These are phyloP conservation scores for Penicillium salamii DNA, from an alignment of 495 filamentous ascomycete genomes.

Conservation along the genomic window DNA sequence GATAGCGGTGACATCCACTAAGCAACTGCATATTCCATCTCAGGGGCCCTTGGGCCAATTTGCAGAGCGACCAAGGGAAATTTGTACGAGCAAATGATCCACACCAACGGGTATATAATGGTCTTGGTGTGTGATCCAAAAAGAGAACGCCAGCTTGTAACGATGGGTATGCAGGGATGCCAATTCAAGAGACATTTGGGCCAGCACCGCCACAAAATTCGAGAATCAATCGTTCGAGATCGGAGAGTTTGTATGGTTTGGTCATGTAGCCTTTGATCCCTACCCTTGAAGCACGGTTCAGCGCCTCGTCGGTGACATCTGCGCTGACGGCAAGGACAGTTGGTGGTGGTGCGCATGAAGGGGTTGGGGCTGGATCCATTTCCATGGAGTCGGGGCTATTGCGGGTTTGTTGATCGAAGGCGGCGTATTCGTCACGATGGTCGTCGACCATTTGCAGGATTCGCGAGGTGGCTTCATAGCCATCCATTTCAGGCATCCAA, in stretches of 20 bases:
- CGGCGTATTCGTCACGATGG: slow-evolving; percentile 20
- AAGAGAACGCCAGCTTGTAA: slow-evolving; percentile 4
- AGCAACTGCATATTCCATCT: neutral
- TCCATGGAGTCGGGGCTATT: slow-evolving; percentile 17
- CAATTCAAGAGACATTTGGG: neutral
- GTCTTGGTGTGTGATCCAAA: neutral
- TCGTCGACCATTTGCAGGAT: slow-evolving; percentile 58
- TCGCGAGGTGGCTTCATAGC: slow-evolving; percentile 67
- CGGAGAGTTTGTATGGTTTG: slow-evolving; percentile 72
- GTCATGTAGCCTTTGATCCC: slow-evolving; percentile 79
- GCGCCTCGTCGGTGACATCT: slow-evolving; percentile 67
- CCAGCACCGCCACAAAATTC: slow-evolving; percentile 51
- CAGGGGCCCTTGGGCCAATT: neutral
- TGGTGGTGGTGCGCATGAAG: slow-evolving; percentile 18
- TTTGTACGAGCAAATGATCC: neutral
- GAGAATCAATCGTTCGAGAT: slow-evolving; percentile 65
- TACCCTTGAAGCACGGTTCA: slow-evolving; percentile 60
- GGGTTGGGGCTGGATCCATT: slow-evolving; percentile 16
- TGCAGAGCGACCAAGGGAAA: neutral
- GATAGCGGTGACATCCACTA: slow-evolving; percentile 3
- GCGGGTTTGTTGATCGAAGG: neutral
- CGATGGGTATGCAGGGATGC: neutral
- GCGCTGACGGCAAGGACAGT: slow-evolving; percentile 72
- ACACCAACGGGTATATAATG: slow-evolving; percentile 17
- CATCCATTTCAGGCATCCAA: slow-evolving; percentile 85